A percentile compares a stretch with the other conserved stretches of the same genome.
Evolutionary conservation across 306 rosid species (phyloP).

Genomic region (Vigna mungo): DNA sequence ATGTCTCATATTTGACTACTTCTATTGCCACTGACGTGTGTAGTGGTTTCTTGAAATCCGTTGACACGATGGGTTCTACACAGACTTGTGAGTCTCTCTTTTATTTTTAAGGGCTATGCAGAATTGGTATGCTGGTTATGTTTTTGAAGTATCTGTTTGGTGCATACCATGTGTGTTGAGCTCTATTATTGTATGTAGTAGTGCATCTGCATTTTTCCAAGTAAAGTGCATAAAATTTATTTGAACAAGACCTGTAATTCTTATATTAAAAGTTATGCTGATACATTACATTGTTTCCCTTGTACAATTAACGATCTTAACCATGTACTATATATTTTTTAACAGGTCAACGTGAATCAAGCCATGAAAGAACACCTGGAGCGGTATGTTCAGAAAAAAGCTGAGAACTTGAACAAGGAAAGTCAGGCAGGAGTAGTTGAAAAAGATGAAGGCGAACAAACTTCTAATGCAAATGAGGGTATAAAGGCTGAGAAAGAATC

Average conservation of each 20-base stretch:
- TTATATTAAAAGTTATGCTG: slow-evolving; percentile 22
- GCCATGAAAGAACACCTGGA: slow-evolving; percentile 73
- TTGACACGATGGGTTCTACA: not conserved
- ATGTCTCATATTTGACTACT: slow-evolving; percentile 45
- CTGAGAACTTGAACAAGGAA: slow-evolving; percentile 70
- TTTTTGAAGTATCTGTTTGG: slow-evolving; percentile 9
- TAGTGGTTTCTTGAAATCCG: slow-evolving; percentile 1
- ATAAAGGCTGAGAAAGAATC: slow-evolving; percentile 57
- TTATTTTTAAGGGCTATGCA: not conserved
- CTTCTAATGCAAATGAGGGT: slow-evolving; percentile 55
- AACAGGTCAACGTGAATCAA: slow-evolving; percentile 79
- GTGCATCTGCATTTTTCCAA: not conserved
- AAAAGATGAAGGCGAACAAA: slow-evolving; percentile 58
- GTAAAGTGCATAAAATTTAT: slow-evolving; percentile 3
- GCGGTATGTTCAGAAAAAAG: slow-evolving; percentile 72
- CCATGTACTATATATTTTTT: slow-evolving; percentile 39
- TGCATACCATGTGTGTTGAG: slow-evolving; percentile 26
- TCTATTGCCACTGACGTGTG: not conserved
- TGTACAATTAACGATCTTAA: slow-evolving; percentile 31
- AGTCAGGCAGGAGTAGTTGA: slow-evolving; percentile 56
- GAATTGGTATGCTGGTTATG: slow-evolving; percentile 7
- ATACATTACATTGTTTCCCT: not conserved
- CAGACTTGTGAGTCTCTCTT: not conserved
- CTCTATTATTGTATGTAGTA: not conserved
- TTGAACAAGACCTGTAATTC: not conserved